phyloP scores from a whole-genome alignment of 768 basidiomycete genomes.

The Megacollybia marginata region DNA sequence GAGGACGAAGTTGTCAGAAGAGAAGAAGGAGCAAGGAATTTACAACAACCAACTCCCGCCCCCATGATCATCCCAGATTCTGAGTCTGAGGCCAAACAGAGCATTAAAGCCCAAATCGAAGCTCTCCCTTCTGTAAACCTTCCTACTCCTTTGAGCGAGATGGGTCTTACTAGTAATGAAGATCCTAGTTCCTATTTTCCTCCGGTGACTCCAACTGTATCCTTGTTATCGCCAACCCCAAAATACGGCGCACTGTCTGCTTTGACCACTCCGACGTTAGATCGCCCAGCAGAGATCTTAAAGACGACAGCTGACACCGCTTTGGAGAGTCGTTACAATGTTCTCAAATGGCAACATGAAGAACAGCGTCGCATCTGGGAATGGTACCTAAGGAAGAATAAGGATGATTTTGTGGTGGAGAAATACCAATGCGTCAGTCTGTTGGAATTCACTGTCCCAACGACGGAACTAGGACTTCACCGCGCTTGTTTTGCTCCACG shows the following conservation, averaged over 20 bases:
- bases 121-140: constrained; percentile 33
- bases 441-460: constrained; percentile 74
- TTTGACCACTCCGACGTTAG: constrained; percentile 16
- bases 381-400: constrained; percentile 86
- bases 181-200: constrained; percentile 36
- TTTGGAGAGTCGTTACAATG: constrained; percentile 62
- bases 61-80: constrained; percentile 1
- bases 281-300: constrained; percentile 35
- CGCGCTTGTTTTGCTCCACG: constrained; percentile 74
- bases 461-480: constrained; percentile 55
- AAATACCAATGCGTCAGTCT: constrained; percentile 88
- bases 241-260: constrained; percentile 1
- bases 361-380: constrained; percentile 91
- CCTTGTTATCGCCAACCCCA: constrained; percentile 13
- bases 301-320: constrained; percentile 66
- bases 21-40: constrained; percentile 54
- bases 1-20: constrained; percentile 80
- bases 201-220: constrained; percentile 21
- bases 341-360: constrained; percentile 73
- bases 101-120: constrained; percentile 66
- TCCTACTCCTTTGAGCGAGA: constrained; percentile 23
- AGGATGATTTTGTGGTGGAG: constrained; percentile 82
- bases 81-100: constrained; percentile 27
- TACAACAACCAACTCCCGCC: constrained; percentile 27
- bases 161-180: constrained; percentile 17